Evolutionary conservation across 495 filamentous ascomycete genomes (phyloP), one percentile per base, ranked within the genome.

Genomic region (Xanthoparmelia taractica): DNA sequence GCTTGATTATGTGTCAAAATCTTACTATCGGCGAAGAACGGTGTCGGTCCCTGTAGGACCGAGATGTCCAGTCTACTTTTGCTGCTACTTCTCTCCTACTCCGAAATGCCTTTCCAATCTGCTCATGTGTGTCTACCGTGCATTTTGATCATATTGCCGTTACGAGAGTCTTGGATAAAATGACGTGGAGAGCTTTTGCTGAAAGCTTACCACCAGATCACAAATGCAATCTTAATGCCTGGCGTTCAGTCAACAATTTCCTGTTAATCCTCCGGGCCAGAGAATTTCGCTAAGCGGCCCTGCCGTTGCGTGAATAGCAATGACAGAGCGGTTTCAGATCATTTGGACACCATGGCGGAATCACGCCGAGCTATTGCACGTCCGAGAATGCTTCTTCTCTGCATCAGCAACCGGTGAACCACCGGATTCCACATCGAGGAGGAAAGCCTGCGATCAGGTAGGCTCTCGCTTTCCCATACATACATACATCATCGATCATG

Each of bases 261-360:
- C 20, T 18, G 15, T 17, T 1, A 2, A 18, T 20, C 8, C 15
- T 20, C 2, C 2, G 8, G 2, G 15, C 2, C 40, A 5, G 13
- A n/a, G 17, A 20, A 4, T 43, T 20, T 2, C 17, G 17, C 40
- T 8, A 20, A 13, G n/a, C 40, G 12, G 8, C 38, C 8, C 13
- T 12, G 17, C 13, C 8, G 2, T 15, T 15, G 8, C 38, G 45
- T 45, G 31, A 59, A 10, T 25, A n/a, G 8, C n/a, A 27, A 59
- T 54, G 59, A 38, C 59, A 40, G 50, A 63, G 59, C 58, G 48
- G 47, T 31, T 67, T 6, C 86, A 86, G 71, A 88, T 91, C 70
- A 79, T 87, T 25, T 84, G 89, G 73, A 92, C 88, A 37, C 88
- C 90, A 38, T 95, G 90, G 90, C 86, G 89, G 65, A 73, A 81